phyloP scores from a whole-genome alignment of 1,139 yeast genomes.

The Hyphopichia wangnamkhiaoensis region DNA sequence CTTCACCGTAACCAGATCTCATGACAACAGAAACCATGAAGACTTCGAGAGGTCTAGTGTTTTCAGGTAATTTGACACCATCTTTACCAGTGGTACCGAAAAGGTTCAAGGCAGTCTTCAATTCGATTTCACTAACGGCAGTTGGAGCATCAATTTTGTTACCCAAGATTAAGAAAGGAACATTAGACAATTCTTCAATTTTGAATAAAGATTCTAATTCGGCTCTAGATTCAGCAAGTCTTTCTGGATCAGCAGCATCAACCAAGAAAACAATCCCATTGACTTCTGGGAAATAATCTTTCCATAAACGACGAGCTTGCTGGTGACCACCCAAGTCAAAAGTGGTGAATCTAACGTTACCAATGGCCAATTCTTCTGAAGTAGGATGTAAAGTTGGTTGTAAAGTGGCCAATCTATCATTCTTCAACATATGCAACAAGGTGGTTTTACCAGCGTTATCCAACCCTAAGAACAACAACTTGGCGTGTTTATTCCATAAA shows the following conservation, averaged over 20 bases:
- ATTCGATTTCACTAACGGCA: conserved; percentile 94
- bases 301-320: conserved; percentile 99
- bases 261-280: conserved; percentile 95
- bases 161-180: conserved; percentile 92
- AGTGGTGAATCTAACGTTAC: conserved; percentile 94
- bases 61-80: conserved; percentile 69
- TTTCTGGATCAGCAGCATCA: conserved; percentile 95
- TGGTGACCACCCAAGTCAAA: conserved; percentile 98
- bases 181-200: conserved; percentile 85
- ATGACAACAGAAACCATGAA: conserved; percentile 97
- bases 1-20: conserved; percentile 97
- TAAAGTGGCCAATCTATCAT: conserved; percentile 95
- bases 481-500: conserved; percentile 97
- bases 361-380: conserved; percentile 95
- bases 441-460: conserved; percentile 99
- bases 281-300: conserved; percentile 98
- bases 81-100: conserved; percentile 83
- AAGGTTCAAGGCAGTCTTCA: conserved; percentile 87
- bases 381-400: conserved; percentile 99
- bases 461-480: conserved; percentile 88
- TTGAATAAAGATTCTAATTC: conserved; percentile 91
- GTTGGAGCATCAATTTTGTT: conserved; percentile 93
- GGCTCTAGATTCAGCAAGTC: conserved; percentile 92
- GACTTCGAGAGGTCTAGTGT: conserved; percentile 89
- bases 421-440: conserved; percentile 92